Base-by-base conservation (phyloP, 441 rosid genomes). In the Dalechampia spathulata region DNA sequence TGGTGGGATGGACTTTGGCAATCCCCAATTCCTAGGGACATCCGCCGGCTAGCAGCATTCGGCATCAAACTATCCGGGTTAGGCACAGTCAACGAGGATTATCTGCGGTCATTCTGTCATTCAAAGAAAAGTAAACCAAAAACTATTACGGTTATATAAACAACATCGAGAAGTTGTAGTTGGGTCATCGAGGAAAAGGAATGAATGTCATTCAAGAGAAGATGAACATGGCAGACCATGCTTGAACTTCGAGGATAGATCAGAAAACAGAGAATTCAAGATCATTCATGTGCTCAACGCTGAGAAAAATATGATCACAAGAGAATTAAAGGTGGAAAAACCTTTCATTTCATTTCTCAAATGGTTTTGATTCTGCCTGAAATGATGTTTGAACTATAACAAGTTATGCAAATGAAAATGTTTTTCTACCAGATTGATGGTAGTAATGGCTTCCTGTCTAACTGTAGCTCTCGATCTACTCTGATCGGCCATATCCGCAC, bases 1-100 rank as follows among this genome's bases (percentile, higher is more conserved):
- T 92, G 98, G 98, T 92, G 96, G 96, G 99, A 89, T 44, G 85
- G 96, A 53, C 73, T 83, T 21, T 92, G 97, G 97, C 97, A 86
- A 67, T 92, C 96, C 0, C 99, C 99, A 1, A 75, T 86, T 25
- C 75, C 78, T 3, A 81, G 91, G 2, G 96, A 92, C 52, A 52
- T 83, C 52, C 80, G 69, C 3, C 69, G 76, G 74, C 61, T 92
- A 64, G 80, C 74, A 38, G 67, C 74, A 39, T 86, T 69, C 6
- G 94, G 99, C 13, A 21, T 92, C 64, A 73, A 76, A 61, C 82
- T 92, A 19, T 83, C 96, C 0, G 87, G 86, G 30, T 60, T 83
- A 15, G 99, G 97, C 56, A 85, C 87, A 2, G 61, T 77, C 27
- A 86, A 89, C 21, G 85, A 83, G 71, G 73, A 64, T 45, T 67